Evolutionary conservation across 202 grass and related monocot species (phyloP).

Genomic region (Panicum virgatum): DNA sequence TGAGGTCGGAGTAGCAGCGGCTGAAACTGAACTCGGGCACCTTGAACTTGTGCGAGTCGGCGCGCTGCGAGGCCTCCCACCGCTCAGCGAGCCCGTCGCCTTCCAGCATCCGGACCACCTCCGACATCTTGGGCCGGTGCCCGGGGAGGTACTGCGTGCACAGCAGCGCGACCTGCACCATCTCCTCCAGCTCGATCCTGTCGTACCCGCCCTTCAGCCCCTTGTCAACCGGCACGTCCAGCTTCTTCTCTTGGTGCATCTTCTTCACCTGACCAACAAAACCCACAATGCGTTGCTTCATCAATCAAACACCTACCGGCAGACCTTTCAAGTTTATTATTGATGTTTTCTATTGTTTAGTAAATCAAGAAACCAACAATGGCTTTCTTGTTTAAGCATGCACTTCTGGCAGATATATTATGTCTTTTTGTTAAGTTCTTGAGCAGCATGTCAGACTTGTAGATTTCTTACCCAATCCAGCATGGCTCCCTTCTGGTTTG

Average conservation of each 20-base stretch:
- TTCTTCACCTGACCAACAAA: slow-evolving; percentile 79
- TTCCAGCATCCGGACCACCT: slow-evolving; percentile 94
- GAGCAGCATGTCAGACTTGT: no score
- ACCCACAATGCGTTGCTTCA: background rate
- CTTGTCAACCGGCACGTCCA: slow-evolving; percentile 81
- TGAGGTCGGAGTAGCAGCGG: slow-evolving; percentile 76
- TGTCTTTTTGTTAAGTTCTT: no score
- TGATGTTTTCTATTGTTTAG: background rate
- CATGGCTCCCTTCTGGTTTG: slow-evolving; percentile 92
- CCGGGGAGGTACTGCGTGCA: slow-evolving; percentile 89
- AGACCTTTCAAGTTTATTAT: background rate
- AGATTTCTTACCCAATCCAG: slow-evolving; percentile 73
- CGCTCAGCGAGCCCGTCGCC: slow-evolving; percentile 87
- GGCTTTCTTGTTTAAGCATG: background rate
- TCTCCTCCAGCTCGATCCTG: slow-evolving; percentile 88
- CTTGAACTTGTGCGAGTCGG: slow-evolving; percentile 65
- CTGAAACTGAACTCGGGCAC: slow-evolving; percentile 78
- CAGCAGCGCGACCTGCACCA: slow-evolving; percentile 87
- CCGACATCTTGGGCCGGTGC: slow-evolving; percentile 86
- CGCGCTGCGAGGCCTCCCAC: slow-evolving; percentile 86
- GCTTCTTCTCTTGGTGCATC: slow-evolving; percentile 96
- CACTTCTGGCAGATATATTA: background rate
- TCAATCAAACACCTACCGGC: background rate
- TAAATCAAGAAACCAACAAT: slow-evolving; percentile 1
- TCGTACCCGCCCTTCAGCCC: slow-evolving; percentile 61